Base-by-base conservation (phyloP, 2,329 filamentous ascomycete genomes). In the Penicillium sp. region DNA sequence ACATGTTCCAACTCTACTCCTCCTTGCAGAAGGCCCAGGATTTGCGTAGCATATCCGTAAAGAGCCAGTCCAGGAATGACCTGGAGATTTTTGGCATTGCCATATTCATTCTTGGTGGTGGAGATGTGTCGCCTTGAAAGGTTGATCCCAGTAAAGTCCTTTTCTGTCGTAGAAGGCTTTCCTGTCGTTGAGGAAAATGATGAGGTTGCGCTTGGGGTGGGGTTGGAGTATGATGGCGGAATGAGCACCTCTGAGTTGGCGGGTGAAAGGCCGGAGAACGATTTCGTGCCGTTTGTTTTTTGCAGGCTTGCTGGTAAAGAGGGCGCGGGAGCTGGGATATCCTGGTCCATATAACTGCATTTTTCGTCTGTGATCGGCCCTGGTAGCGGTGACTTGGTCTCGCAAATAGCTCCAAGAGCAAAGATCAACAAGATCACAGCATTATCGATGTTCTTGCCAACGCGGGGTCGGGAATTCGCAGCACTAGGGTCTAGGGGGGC, bases 21-120 rank as follows among this genome's bases (percentile, higher is more conserved):
- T 13, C 90, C 93, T 35, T 87, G 82, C 50, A 95, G 86, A 57
- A 89, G 89, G 5, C 92, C 92, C 16, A 98, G 78, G 37, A 98
- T 96, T 59, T 95, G 89, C 1, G 89, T 89, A 2, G 92, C 93
- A 59, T 90, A 87, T 1, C 90, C 90, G 71, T 93, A 97, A 71
- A 97, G 97, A 29, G 92, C 89, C 56, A 98, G 79, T 0, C 95
- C 95, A 0, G 95, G 93, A 59, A 97, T 90, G 7, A 90, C 83
- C 67, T 98, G 92, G 50, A 95, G 82, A 69, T 96, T 96, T 64
- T 84, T 81, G 52, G 74, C 60, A 14, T 65, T 48, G 3, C 61
- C 71, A 16, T 52, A 61, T 7, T 51, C 45, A 16, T 70, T 67
- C 6, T 44, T 26, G 3, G 21, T n/a, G 5, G 35, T 35, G 8